phyloP scores from a whole-genome alignment of 306 rosid species.

The Quercus rubra region DNA sequence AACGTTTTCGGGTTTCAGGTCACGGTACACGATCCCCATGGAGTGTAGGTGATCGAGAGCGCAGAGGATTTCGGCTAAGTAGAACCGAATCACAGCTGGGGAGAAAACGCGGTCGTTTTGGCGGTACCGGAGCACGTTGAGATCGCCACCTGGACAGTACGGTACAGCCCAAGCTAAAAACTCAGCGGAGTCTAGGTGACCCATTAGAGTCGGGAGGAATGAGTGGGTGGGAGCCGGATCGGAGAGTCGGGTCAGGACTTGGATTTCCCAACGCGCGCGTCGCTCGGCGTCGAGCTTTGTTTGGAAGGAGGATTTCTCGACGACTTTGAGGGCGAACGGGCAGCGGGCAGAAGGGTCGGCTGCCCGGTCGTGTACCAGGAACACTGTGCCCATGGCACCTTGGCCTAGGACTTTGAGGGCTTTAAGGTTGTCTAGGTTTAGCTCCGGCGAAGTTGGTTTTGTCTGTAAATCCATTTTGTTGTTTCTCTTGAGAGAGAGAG shows the following conservation, averaged over 20 bases:
- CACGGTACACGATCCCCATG: slow-evolving; percentile 82
- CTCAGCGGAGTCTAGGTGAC: slow-evolving; percentile 43
- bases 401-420: slow-evolving; percentile 70
- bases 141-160: slow-evolving; percentile 91
- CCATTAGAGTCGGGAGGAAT: slow-evolving; percentile 62
- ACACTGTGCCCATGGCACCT: slow-evolving; percentile 98
- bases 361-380: slow-evolving; percentile 51
- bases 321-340: slow-evolving; percentile 74
- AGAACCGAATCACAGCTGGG: slow-evolving; percentile 69
- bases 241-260: slow-evolving; percentile 57
- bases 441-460: slow-evolving; percentile 41
- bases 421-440: slow-evolving; percentile 50
- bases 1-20: slow-evolving; percentile 90
- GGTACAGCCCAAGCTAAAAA: slow-evolving; percentile 84
- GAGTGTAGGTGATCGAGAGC: slow-evolving; percentile 73
- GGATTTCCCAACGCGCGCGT: slow-evolving; percentile 82
- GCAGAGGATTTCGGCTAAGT: slow-evolving; percentile 79
- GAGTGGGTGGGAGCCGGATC: slow-evolving; percentile 44
- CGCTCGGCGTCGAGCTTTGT: slow-evolving; percentile 70
- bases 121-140: slow-evolving; percentile 76
- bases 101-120: slow-evolving; percentile 80
- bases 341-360: slow-evolving; percentile 22
- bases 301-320: slow-evolving; percentile 54
- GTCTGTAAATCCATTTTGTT: slow-evolving; percentile 38
- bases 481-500: not conserved